These are phyloP conservation scores for Porcisia deanei DNA, from an alignment of 208 protist species.

Conservation along the genomic window DNA sequence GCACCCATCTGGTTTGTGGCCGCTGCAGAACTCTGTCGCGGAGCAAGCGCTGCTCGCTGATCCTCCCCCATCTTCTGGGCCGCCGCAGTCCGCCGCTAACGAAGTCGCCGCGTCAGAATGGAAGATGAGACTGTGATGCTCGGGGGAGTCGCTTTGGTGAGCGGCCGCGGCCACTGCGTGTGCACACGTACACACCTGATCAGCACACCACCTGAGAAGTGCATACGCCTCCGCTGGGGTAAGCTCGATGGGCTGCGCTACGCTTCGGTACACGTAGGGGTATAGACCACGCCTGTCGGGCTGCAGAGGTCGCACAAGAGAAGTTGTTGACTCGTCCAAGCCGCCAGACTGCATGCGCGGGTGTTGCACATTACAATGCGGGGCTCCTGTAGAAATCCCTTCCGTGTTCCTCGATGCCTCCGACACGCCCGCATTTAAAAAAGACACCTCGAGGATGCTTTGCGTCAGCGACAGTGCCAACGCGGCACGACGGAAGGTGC, in stretches of 20 bases:
- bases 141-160: neutral
- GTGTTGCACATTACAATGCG: neutral
- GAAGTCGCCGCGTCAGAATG: neutral
- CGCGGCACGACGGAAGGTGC: slow-evolving; percentile 13
- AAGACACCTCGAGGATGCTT: slow-evolving; percentile 9
- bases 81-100: neutral
- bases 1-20: neutral
- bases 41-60: neutral
- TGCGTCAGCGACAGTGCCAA: slow-evolving; percentile 25
- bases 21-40: neutral
- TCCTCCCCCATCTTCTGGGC: neutral
- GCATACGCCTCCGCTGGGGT: slow-evolving; percentile 5
- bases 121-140: neutral
- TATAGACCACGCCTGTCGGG: neutral
- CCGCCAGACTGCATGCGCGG: neutral
- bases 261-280: slow-evolving; percentile 6
- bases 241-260: slow-evolving; percentile 16
- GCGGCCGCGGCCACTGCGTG: slow-evolving; percentile 1
- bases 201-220: slow-evolving; percentile 14
- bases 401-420: neutral
- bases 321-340: neutral
- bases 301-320: neutral
- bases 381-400: neutral
- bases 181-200: slow-evolving; percentile 7
- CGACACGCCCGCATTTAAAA: neutral